These are phyloP conservation scores for Bryopsis sp. DNA, from an alignment of 139 green algal species.

Conservation along the genomic window DNA sequence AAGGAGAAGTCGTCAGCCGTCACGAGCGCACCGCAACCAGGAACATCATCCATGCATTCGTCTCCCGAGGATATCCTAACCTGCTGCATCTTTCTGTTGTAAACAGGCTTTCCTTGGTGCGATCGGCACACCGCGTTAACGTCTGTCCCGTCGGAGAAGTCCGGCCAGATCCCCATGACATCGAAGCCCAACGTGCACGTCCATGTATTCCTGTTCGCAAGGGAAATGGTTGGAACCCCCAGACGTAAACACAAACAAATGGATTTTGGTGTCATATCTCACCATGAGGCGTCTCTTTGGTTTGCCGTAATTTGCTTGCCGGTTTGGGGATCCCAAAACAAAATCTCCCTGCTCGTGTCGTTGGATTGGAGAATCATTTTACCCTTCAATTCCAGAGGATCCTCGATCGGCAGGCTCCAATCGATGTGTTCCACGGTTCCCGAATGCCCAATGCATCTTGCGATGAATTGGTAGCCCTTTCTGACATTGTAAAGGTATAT, in stretches of 20 bases:
- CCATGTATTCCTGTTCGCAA: constrained; percentile 24
- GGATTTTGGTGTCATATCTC: neutral
- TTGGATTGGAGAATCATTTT: constrained; percentile 27
- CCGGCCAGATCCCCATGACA: constrained; percentile 51
- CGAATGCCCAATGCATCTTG: constrained; percentile 33
- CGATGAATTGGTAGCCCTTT: constrained; percentile 34
- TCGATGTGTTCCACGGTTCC: constrained; percentile 40
- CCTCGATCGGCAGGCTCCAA: constrained; percentile 36
- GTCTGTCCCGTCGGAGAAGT: constrained; percentile 33
- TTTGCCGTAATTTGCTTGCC: constrained; percentile 41
- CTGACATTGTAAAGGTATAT: constrained; percentile 42
- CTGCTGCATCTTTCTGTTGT: constrained; percentile 7
- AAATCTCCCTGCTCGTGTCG: constrained; percentile 27
- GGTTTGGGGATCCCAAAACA: constrained; percentile 36
- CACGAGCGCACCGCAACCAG: constrained; percentile 32
- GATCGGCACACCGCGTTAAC: constrained; percentile 35
- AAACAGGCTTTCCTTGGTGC: constrained; percentile 13
- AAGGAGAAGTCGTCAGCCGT: constrained; percentile 43
- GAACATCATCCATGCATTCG: constrained; percentile 33
- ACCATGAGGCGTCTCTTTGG: constrained; percentile 35
- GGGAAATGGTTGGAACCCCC: constrained; percentile 33
- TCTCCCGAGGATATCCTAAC: constrained; percentile 20
- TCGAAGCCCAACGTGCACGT: constrained; percentile 34
- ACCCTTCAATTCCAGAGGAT: neutral
- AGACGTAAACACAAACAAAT: constrained; percentile 24